Percentiles rank a stretch among this genome's conserved stretches.
These are phyloP conservation scores for Chrysoporthe deuterocubensis DNA, from an alignment of 2,329 filamentous ascomycete genomes.

Conservation along the genomic window DNA sequence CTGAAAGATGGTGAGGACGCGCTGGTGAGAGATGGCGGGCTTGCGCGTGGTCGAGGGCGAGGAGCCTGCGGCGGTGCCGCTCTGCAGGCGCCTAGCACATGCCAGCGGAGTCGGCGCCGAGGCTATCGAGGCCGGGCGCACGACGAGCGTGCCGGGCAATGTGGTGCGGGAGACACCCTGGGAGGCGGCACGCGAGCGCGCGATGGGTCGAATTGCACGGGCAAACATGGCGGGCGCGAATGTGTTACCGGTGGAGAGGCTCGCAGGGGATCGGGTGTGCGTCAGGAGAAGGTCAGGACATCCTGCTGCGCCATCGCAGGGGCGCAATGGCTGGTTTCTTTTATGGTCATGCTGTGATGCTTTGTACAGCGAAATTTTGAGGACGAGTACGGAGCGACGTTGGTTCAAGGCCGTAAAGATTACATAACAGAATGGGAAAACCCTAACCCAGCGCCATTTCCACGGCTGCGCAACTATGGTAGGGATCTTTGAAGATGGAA, in stretches of 20 bases:
- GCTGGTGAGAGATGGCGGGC: constrained; percentile 8
- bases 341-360: constrained; percentile 22
- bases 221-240: constrained; percentile 18
- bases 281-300: constrained; percentile 24
- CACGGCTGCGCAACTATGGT: too few species aligned
- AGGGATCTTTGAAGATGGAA: too few species aligned
- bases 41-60: background rate
- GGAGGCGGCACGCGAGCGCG: constrained; percentile 22
- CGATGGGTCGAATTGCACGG: constrained; percentile 19
- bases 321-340: constrained; percentile 18
- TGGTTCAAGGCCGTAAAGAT: background rate
- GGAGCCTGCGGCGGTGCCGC: background rate
- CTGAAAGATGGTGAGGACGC: constrained; percentile 16
- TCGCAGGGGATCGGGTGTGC: background rate
- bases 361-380: constrained; percentile 28
- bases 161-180: background rate
- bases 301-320: constrained; percentile 21
- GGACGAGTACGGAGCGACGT: constrained; percentile 15
- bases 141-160: too few species aligned
- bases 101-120: background rate
- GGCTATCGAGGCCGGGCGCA: background rate
- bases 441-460: background rate
- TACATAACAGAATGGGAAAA: constrained; percentile 5
- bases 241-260: background rate
- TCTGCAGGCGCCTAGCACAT: background rate